Evolutionary conservation across 2,329 filamentous ascomycete species (phyloP), one percentile per base, ranked within the genome.

Genomic region (Phaeosphaeriaceae sp.): DNA sequence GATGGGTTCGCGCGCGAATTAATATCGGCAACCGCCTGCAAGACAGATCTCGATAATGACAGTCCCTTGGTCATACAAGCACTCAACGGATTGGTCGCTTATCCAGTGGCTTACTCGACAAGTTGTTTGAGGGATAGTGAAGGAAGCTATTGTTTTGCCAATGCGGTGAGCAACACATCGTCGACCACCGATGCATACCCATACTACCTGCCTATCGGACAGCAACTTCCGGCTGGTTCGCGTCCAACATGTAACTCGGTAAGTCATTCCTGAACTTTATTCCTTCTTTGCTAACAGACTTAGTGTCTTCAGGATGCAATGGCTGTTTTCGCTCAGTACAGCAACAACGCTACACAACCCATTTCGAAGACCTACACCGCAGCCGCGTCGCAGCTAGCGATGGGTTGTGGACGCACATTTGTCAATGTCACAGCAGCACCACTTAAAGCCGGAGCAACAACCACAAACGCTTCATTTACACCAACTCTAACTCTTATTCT

Each of bases 201-300:
- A 29, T 99, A 97, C 76, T 93, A 88, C 64, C 78, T 97, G 3
- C 90, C 92, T 0, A 81, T 96, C 46, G 94, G 94, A 50, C 81
- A 86, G 33, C 73, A 79, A 0, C 76, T 97, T 11, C 89, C 90
- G 0, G 79, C 78, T 12, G 82, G 82, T 17, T 83, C 86, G 20
- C 78, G 80, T n/a, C 90, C 92, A 1, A 84, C 77, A 1, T 99
- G 94, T 77, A 87, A 83, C 61, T 76, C 77, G 33, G 42, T 45
- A 38, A 38, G 42, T 34, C 4, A 13, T 13, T 11, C 17, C 13
- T 7, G 6, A 16, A 9, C 11, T 11, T 21, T 16, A 8, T 12
- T 5, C 11, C 38, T 18, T 2, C n/a, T 12, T 7, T 20, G n/a
- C 42, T 45, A 18, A 45, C 21, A 36, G 7, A 38, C 16, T 16